These are phyloP conservation scores for Dothideomycetes sp. DNA, from an alignment of 2,329 filamentous ascomycete genomes.

Conservation along the genomic window DNA sequence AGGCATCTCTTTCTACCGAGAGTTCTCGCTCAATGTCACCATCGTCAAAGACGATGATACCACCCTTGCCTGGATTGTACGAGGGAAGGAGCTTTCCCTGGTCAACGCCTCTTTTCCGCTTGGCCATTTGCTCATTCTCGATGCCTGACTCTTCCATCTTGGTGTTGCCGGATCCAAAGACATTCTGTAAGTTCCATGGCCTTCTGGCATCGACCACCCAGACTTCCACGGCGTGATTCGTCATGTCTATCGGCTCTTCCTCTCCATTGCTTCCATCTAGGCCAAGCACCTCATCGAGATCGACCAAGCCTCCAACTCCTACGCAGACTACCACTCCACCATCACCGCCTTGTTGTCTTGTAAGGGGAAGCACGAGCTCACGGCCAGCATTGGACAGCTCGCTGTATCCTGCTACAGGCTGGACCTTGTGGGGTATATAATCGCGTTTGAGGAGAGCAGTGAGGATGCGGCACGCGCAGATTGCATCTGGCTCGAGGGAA, in stretches of 20 bases:
- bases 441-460: conserved; percentile 91
- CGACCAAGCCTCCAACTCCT: conserved; percentile 83
- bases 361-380: conserved; percentile 76
- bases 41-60: conserved; percentile 90
- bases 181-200: conserved; percentile 89
- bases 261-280: conserved; percentile 47
- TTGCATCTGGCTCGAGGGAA: conserved; percentile 85
- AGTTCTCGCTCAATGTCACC: conserved; percentile 87
- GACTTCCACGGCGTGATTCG: conserved; percentile 74
- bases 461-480: conserved; percentile 90
- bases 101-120: conserved; percentile 54
- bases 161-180: conserved; percentile 49
- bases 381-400: conserved; percentile 73
- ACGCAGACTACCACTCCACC: conserved; percentile 87
- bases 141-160: conserved; percentile 35
- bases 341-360: conserved; percentile 68
- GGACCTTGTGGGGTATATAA: conserved; percentile 95
- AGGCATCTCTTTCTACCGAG: conserved; percentile 63
- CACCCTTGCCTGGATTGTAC: conserved; percentile 71
- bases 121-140: conserved; percentile 20
- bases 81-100: conserved; percentile 59
- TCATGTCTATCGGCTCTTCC: conserved; percentile 20
- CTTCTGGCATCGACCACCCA: conserved; percentile 89
- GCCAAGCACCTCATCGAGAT: conserved; percentile 69
- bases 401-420: conserved; percentile 84